These are phyloP conservation scores for Manihot esculenta DNA, from an alignment of 441 rosid genomes.

Conservation along the genomic window DNA sequence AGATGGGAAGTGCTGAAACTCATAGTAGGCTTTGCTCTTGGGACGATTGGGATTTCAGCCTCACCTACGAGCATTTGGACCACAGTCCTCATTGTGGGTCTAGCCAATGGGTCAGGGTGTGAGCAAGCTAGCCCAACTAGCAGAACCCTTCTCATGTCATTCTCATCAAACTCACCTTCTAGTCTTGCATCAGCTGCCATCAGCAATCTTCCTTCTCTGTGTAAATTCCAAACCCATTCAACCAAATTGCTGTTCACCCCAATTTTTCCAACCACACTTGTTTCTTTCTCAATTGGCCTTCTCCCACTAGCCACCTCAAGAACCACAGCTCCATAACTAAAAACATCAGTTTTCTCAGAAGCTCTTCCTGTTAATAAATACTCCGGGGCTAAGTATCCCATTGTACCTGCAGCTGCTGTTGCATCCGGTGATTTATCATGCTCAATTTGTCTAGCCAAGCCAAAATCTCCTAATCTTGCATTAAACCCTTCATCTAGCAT, in stretches of 20 bases:
- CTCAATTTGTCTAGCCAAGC: conserved; percentile 79
- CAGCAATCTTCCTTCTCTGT: conserved; percentile 69
- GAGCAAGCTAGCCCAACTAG: conserved; percentile 89
- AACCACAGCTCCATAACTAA: conserved; percentile 92
- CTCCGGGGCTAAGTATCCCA: conserved; percentile 99
- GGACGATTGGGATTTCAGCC: conserved; percentile 77
- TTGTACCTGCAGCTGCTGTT: conserved; percentile 94
- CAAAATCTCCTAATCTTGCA: conserved; percentile 88
- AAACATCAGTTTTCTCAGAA: conserved; percentile 82
- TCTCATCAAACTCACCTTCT: conserved; percentile 51
- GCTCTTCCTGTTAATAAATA: conserved; percentile 87
- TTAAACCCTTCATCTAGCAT: conserved; percentile 88
- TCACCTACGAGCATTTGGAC: conserved; percentile 91
- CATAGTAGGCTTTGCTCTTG: conserved; percentile 73
- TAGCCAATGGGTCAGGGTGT: conserved; percentile 78
- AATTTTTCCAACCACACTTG: conserved; percentile 30
- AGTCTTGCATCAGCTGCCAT: conserved; percentile 72
- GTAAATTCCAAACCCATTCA: conserved; percentile 95
- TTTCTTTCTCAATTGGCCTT: conserved; percentile 80
- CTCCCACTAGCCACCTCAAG: conserved; percentile 84
- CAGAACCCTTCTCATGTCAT: conserved; percentile 62
- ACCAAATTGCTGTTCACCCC: conserved; percentile 66
- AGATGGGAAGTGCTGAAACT: conserved; percentile 84
- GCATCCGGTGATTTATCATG: conserved; percentile 93
- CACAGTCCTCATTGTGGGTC: conserved; percentile 84